Conservation (phyloP, 108 stramenopile genomes). For the Stephanodiscus minutulus region DNA sequence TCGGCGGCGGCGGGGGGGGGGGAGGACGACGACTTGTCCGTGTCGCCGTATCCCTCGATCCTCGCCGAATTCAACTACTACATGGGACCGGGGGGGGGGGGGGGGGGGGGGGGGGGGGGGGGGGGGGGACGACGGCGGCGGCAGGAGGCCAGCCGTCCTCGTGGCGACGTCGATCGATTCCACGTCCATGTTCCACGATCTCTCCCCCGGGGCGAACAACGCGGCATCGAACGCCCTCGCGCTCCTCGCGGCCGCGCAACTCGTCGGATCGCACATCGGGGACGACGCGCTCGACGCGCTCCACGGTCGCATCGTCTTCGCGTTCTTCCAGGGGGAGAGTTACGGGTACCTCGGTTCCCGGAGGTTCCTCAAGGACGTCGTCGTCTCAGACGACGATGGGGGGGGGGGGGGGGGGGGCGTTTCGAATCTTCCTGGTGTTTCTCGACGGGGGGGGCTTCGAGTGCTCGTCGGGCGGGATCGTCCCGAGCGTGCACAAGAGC, state of each 20-base stretch:
- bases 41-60: conserved; percentile 43
- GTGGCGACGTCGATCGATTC: conserved; percentile 71
- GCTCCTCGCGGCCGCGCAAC: conserved; percentile 77
- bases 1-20: too few relatives aligned
- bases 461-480: conserved; percentile 53
- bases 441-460: conserved; percentile 65
- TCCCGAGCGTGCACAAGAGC: conserved; percentile 54
- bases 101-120: conserved; percentile 33
- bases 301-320: conserved; percentile 71
- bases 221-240: conserved; percentile 79
- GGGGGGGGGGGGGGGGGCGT: too few relatives aligned
- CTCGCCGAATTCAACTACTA: conserved; percentile 81
- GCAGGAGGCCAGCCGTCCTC: conserved; percentile 53
- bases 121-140: conserved; percentile 26
- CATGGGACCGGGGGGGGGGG: conserved; percentile 66
- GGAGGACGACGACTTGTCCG: not conserved
- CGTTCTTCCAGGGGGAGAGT: conserved; percentile 82
- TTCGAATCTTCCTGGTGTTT: too few relatives aligned
- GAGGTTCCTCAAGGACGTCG: conserved; percentile 72
- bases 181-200: conserved; percentile 85
- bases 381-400: too few relatives aligned
- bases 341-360: conserved; percentile 82
- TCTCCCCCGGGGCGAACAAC: conserved; percentile 73
- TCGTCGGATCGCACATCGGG: conserved; percentile 57
- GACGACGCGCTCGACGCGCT: conserved; percentile 66